phyloP scores from a whole-genome alignment of 225 moss, liverwort and hornwort species.

The Straminergon stramineum region DNA sequence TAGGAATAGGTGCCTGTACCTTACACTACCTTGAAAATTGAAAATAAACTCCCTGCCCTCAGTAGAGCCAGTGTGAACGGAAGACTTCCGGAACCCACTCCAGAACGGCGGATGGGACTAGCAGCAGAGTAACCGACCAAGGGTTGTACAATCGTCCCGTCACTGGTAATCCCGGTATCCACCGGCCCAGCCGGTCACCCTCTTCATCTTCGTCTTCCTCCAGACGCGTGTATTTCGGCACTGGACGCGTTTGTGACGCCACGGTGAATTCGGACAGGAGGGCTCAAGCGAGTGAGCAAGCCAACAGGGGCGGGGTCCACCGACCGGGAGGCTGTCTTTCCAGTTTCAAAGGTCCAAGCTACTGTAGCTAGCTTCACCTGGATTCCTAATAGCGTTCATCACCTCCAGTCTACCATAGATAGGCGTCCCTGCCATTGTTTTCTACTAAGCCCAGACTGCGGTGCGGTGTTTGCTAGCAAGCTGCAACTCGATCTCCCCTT shows the following conservation, averaged over 20 bases:
- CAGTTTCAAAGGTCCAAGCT: neutral
- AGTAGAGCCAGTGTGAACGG: neutral
- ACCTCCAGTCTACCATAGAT: neutral
- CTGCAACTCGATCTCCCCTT: neutral
- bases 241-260: neutral
- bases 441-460: too few species aligned
- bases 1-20: neutral
- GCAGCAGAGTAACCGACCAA: constrained; percentile 10
- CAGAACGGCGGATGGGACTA: neutral
- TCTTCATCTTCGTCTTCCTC: neutral
- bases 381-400: neutral
- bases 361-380: neutral
- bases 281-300: neutral
- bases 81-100: neutral
- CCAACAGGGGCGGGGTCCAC: neutral
- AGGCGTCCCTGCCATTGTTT: neutral
- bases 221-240: neutral
- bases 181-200: neutral
- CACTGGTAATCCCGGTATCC: neutral
- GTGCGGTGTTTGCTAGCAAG: neutral
- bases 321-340: neutral
- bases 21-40: neutral
- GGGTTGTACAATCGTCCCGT: neutral
- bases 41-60: neutral
- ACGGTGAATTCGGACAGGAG: neutral